Base-by-base conservation (phyloP, 306 rosid genomes). In the Sechiopsis laciniata region DNA sequence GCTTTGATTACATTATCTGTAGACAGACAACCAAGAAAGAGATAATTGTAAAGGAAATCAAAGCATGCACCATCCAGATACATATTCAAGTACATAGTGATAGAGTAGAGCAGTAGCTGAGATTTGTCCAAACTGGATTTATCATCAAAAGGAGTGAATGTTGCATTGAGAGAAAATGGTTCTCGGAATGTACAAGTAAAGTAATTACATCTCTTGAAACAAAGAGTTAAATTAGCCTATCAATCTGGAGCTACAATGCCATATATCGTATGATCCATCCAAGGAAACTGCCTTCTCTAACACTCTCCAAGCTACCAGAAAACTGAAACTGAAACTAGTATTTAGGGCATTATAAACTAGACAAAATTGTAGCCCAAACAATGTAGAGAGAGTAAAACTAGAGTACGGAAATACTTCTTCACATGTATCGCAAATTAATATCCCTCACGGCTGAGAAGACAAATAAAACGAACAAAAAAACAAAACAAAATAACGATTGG, bases 351-450 rank as follows among this genome's bases (percentile, higher is more conserved):
- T 55, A 20, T 19, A 50, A 48, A 68, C 73, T 68, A 68, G 58
- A 68, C 73, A 68, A 68, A 68, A 68, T 48, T 68, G 45, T 50
- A 68, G 56, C 73, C 72, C 58, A 46, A 48, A 51, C 58, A 48
- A 21, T 48, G 73, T 14, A 46, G 57, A 68, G 73, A 21, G 32
- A 68, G 53, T 21, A 68, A 45, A 48, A 20, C 73, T 22, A 68
- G 42, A 22, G 58, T 21, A 68, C 13, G 13, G 40, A 68, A 68
- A 22, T 50, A 68, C 55, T 50, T 68, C 37, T 68, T 58, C 73
- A 24, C 54, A 21, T 68, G 26, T 40, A 17, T 40, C 70, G 20
- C 53, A 51, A 68, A 48, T 68, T 68, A 67, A 21, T 7, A 11
- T 46, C 57, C 21, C 40, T 48, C 73, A 22, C 0, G 21, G 20